Evolutionary conservation across 1,139 yeast species (phyloP), one percentile per base, ranked within the genome.

Genomic region (Diutina mesorugosa): DNA sequence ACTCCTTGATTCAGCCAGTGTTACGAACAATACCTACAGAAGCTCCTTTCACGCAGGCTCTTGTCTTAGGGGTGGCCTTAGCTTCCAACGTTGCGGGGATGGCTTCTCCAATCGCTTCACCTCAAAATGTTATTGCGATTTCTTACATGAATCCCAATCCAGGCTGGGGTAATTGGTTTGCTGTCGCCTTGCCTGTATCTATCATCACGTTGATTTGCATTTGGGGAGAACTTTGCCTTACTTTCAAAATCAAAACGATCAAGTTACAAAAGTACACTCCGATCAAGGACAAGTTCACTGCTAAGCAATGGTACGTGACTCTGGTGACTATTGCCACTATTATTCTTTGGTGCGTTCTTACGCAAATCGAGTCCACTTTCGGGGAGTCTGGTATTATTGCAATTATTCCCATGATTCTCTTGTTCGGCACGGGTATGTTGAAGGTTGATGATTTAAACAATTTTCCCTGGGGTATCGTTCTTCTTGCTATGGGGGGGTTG

Each of bases 41-140:
- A 6, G 85, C 91, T 10, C 80, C 83, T 5, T 89, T 89, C 66
- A 88, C 90, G 10, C 85, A 88, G 66, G 91, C 96, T 2, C 74
- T 91, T 63, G 87, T 91, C 53, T 72, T 91, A 56, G 97, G 97
- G 56, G 87, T 91, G 63, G 97, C 97, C 0, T 73, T 91, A 58
- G 95, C 97, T 1, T 87, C 96, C 4, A 90, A 91, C 66, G 77
- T 91, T 58, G 97, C 96, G 32, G 98, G 98, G 64, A 90, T 90
- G 95, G 87, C 96, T 0, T 89, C 97, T 2, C 98, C 98, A 10
- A 91, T 91, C 66, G 90, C 97, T 1, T 88, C 96, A 8, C 98
- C 98, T 4, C 98, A 91, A 67, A 91, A 91, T 68, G 88, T 91
- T 61, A 84, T 91, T 65, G 96, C 97, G 1, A 76, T 91, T 56